Base-by-base conservation (phyloP, 2,329 filamentous ascomycete species). In the Fusarium mangiferae region DNA sequence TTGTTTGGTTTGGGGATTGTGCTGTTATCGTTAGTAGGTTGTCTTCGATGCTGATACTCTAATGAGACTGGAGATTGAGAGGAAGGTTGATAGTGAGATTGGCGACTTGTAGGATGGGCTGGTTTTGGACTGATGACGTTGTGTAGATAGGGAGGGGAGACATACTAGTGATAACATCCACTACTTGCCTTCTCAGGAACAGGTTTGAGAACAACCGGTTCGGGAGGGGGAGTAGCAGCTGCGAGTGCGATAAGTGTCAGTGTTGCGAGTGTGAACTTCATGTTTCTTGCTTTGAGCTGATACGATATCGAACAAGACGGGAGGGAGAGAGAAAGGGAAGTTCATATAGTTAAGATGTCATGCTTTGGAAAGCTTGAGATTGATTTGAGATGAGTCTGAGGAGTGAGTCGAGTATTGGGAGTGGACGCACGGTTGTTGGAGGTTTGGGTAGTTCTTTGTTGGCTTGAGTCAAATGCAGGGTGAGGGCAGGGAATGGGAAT, bases 91-190 rank as follows among this genome's bases (percentile, higher is more conserved):
- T 4, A 35, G 20, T 9, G 24, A 24, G 26, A 15, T 6, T 4
- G 3, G 14, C 22, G 41, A 42, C 41, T 42, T 14, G 41, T 22
- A 38, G 5, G 24, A 11, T 8, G 6, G n/a, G 3, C 12, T 36
- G 33, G 3, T 3, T 9, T 7, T 33, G 22, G 5, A 28, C 45
- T 3, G n/a, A n/a, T n/a, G n/a, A n/a, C n/a, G n/a, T n/a, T n/a
- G n/a, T n/a, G n/a, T 9, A 5, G 22, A 12, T 10, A 6, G 30
- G 7, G 14, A 10, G 18, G 12, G 6, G 22, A 4, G 15, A 38
- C 48, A 17, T 44, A 74, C 75, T 74, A 66, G 48, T 74, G 70
- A 20, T 65, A 54, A 7, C 66, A 70, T 0, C 66, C 55, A 18
- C 33, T 54, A 2, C 30, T 9, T 1, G 42, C 13, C 13, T 35